Percentiles rank a stretch among this genome's conserved stretches.
Evolutionary conservation across 2,329 filamentous ascomycete genomes (phyloP).

Genomic region (Raffaelea arxii): DNA sequence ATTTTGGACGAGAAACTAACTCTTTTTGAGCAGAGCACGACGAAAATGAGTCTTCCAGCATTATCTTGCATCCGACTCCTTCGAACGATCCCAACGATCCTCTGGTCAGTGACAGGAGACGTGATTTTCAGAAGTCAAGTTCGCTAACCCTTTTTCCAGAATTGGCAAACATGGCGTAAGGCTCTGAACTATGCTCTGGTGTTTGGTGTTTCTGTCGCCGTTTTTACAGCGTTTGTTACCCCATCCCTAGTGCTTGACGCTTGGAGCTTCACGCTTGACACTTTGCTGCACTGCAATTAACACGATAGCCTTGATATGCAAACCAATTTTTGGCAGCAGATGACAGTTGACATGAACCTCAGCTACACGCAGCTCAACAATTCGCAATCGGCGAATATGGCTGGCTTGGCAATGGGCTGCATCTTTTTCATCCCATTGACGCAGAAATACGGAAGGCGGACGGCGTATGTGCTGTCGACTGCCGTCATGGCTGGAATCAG

Average conservation of each 20-base stretch:
- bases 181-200: background rate
- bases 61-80: background rate
- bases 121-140: background rate
- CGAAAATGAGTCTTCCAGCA: background rate
- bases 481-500: background rate
- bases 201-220: constrained; percentile 1
- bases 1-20: background rate
- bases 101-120: background rate
- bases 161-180: background rate
- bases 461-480: background rate
- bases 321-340: background rate
- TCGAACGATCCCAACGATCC: background rate
- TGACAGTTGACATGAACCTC: background rate
- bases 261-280: no score
- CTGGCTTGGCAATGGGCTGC: background rate
- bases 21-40: background rate
- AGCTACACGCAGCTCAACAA: background rate
- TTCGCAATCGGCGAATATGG: background rate
- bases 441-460: background rate
- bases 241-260: background rate
- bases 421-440: background rate
- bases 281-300: no score
- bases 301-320: background rate
- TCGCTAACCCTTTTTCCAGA: background rate
- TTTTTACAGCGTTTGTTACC: background rate